Evolutionary conservation across 2,329 filamentous ascomycete species (phyloP).

Genomic region (Chrysoporthe puriensis): DNA sequence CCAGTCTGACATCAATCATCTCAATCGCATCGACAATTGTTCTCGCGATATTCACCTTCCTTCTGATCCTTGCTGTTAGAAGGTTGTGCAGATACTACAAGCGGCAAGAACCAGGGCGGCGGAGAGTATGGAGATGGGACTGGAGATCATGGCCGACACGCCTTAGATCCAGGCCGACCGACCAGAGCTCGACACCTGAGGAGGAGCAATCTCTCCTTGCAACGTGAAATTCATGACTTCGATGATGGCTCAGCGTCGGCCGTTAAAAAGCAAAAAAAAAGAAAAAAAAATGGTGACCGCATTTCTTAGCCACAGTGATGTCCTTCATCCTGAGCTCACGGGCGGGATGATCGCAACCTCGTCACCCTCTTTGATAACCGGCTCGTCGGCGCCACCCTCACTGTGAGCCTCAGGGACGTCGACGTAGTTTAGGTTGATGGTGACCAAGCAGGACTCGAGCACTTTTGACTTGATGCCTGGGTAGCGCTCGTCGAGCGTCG

Average conservation of each 20-base stretch:
- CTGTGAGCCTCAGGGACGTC: constrained; percentile 61
- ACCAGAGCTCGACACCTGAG: not conserved
- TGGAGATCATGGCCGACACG: constrained; percentile 11
- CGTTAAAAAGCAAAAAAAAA: too few relatives aligned
- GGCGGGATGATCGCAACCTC: constrained; percentile 88
- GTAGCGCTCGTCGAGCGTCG: constrained; percentile 69
- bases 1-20: constrained; percentile 41
- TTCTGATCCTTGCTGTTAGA: constrained; percentile 28
- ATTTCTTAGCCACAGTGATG: not conserved
- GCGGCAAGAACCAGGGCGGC: constrained; percentile 30
- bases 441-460: constrained; percentile 74
- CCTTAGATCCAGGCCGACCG: not conserved
- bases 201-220: constrained; percentile 33
- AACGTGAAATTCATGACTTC: constrained; percentile 12
- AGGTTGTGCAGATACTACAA: constrained; percentile 25
- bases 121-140: constrained; percentile 30
- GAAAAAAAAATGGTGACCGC: not conserved
- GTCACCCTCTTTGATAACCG: constrained; percentile 70
- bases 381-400: constrained; percentile 42
- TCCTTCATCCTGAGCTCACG: constrained; percentile 77
- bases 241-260: not conserved
- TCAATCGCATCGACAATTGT: constrained; percentile 40
- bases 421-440: constrained; percentile 81
- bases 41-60: constrained; percentile 33
- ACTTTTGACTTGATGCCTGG: constrained; percentile 70